A percentile compares a stretch with the other conserved stretches of the same genome.
These are phyloP conservation scores for Termitomyces sp. DNA, from an alignment of 768 basidiomycete species.

Conservation along the genomic window DNA sequence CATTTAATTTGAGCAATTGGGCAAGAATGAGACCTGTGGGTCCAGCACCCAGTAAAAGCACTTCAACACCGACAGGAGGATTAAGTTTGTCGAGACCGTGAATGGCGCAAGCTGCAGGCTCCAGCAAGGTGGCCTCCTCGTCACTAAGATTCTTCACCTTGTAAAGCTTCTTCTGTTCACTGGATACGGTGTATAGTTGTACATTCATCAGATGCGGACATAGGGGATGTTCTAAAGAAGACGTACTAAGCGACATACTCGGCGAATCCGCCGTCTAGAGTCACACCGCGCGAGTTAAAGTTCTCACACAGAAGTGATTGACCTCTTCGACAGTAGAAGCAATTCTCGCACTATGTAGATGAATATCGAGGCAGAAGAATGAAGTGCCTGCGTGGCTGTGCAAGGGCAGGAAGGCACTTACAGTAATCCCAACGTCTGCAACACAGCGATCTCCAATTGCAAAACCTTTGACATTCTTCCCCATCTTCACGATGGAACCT, in stretches of 20 bases:
- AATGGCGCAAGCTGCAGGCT: conserved; percentile 88
- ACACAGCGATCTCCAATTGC: conserved; percentile 78
- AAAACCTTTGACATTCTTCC: conserved; percentile 79
- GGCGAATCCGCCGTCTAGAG: conserved; percentile 81
- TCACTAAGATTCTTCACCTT: conserved; percentile 86
- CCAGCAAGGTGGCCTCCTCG: conserved; percentile 83
- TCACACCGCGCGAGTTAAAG: conserved; percentile 79
- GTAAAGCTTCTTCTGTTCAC: conserved; percentile 69
- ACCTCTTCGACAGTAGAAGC: conserved; percentile 89
- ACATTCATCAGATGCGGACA: not conserved
- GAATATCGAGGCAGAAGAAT: not conserved
- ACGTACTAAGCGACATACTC: conserved; percentile 83
- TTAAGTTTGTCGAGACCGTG: conserved; percentile 89
- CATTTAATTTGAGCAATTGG: conserved; percentile 84
- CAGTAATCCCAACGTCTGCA: conserved; percentile 74
- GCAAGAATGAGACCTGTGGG: conserved; percentile 89
- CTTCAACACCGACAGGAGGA: conserved; percentile 80
- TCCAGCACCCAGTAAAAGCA: conserved; percentile 84
- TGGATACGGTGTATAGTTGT: conserved; percentile 6
- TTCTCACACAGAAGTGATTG: conserved; percentile 80
- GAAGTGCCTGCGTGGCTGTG: conserved; percentile 8
- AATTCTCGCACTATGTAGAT: conserved; percentile 65
- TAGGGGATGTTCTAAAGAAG: not conserved
- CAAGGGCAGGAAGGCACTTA: conserved; percentile 19
- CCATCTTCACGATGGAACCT: conserved; percentile 68